Evolutionary conservation across 495 filamentous ascomycete species (phyloP).

Genomic region (Penicillium cosmopolitanum): DNA sequence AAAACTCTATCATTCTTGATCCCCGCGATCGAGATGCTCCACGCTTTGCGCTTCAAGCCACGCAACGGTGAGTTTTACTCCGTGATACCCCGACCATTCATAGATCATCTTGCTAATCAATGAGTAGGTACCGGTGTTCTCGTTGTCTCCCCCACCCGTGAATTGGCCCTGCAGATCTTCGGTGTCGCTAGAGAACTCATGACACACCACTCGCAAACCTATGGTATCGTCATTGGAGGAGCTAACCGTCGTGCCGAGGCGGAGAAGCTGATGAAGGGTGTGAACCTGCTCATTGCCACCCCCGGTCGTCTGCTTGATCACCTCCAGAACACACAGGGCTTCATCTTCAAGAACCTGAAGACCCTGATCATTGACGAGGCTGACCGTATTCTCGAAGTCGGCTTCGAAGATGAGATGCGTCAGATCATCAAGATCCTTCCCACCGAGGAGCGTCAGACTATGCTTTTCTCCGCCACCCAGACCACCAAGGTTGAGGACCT

Average conservation of each 20-base stretch:
- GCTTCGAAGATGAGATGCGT: conserved; percentile 98
- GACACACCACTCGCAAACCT: conserved; percentile 86
- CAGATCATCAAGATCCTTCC: conserved; percentile 97
- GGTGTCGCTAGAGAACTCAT: conserved; percentile 92
- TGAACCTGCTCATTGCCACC: conserved; percentile 92
- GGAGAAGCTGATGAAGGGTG: conserved; percentile 90
- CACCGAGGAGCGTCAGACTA: conserved; percentile 85
- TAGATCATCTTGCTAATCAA: conserved; percentile 1
- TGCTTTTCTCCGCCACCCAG: conserved; percentile 97
- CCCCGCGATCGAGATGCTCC: conserved; percentile 92
- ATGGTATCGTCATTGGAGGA: conserved; percentile 94
- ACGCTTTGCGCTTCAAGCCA: conserved; percentile 85
- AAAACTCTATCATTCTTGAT: conserved; percentile 97
- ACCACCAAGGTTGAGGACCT: conserved; percentile 98
- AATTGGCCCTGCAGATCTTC: conserved; percentile 94
- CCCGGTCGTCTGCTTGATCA: conserved; percentile 94
- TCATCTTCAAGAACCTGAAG: conserved; percentile 91
- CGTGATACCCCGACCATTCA: conserved; percentile 6
- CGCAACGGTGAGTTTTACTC: conserved; percentile 55
- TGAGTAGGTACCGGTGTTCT: conserved; percentile 75
- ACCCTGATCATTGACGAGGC: conserved; percentile 88
- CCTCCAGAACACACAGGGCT: conserved; percentile 88
- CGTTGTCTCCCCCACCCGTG: conserved; percentile 70
- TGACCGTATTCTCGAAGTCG: conserved; percentile 92
- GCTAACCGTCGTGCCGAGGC: conserved; percentile 90